phyloP scores from a whole-genome alignment of 2,329 filamentous ascomycete species.

The Colletotrichum lupini region DNA sequence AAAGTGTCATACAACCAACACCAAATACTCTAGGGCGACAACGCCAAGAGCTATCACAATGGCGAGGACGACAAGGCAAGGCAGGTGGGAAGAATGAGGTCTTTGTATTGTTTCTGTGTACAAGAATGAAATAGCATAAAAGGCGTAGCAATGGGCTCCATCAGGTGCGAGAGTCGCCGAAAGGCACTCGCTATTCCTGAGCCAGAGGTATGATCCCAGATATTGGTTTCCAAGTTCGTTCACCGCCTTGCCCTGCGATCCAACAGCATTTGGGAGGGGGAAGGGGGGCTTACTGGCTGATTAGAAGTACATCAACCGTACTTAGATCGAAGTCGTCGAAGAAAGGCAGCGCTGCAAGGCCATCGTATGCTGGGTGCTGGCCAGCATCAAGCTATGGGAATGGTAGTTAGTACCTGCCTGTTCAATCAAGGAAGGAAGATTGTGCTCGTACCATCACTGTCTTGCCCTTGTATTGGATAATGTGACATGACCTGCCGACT shows the following conservation, averaged over 20 bases:
- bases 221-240: slow-evolving; percentile 30
- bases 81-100: slow-evolving; percentile 26
- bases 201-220: slow-evolving; percentile 21
- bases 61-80: slow-evolving; percentile 36
- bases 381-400: slow-evolving; percentile 85
- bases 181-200: slow-evolving; percentile 1
- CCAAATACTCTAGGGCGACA: neutral
- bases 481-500: slow-evolving; percentile 96
- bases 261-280: slow-evolving; percentile 34
- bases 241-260: slow-evolving; percentile 41
- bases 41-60: slow-evolving; percentile 26
- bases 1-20: slow-evolving; percentile 11
- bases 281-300: slow-evolving; percentile 90
- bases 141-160: slow-evolving; percentile 33
- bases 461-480: slow-evolving; percentile 99
- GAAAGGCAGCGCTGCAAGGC: slow-evolving; percentile 91
- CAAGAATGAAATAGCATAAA: slow-evolving; percentile 32
- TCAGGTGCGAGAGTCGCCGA: slow-evolving; percentile 20
- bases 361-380: slow-evolving; percentile 96
- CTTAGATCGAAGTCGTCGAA: slow-evolving; percentile 99
- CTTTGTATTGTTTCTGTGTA: slow-evolving; percentile 39
- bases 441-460: slow-evolving; percentile 86
- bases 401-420: neutral
- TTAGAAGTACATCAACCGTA: slow-evolving; percentile 94
- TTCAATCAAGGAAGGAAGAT: neutral